Evolutionary conservation across 208 protist genomes (phyloP), one percentile per base, ranked within the genome.

Genomic region (Trichomonas gallinae): DNA sequence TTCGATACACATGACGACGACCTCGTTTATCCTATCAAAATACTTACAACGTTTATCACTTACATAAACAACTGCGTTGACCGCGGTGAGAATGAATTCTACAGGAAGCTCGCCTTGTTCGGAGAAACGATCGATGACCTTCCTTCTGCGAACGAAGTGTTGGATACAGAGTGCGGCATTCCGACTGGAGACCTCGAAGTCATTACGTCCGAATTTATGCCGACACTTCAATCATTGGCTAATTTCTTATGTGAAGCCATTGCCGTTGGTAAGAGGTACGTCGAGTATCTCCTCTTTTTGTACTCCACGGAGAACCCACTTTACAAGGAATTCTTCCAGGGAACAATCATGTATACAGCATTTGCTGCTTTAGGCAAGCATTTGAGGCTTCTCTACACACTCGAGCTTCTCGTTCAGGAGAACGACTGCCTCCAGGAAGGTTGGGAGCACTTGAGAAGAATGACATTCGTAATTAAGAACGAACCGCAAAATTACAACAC

Each of bases 1-100:
- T 93, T 93, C 87, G 87, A 93, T 26, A 38, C 40, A 26, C 87
- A 93, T 51, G 87, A 93, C 46, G 87, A 93, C 44, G 87, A 93
- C 8, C 17, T 93, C 17, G 51, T 93, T 8, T 93, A 93, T 93
- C 34, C 87, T 34, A 42, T 93, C 21, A 93, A 93, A 51, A n/a
- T 93, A 38, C 44, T 93, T 15, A 93, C 87, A 6, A 42, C 42
- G 31, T 93, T 36, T 93, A 93, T 93, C 46, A 26, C 17, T 51
- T 93, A 93, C n/a, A 93, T 93, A 9, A 34, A 93, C 23, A 93
- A 34, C 13, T 34, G 44, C 87, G 87, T 48, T 2, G 45, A 48
- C 23, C 42, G 45, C 8, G 87, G 15, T 51, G 45, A 93, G 44
- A 44, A 93, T 58, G 87, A 93, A 38, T 93, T 48, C 34, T 93